Conservation (phyloP, 495 filamentous ascomycete genomes). For the Xylaria cubensis region DNA sequence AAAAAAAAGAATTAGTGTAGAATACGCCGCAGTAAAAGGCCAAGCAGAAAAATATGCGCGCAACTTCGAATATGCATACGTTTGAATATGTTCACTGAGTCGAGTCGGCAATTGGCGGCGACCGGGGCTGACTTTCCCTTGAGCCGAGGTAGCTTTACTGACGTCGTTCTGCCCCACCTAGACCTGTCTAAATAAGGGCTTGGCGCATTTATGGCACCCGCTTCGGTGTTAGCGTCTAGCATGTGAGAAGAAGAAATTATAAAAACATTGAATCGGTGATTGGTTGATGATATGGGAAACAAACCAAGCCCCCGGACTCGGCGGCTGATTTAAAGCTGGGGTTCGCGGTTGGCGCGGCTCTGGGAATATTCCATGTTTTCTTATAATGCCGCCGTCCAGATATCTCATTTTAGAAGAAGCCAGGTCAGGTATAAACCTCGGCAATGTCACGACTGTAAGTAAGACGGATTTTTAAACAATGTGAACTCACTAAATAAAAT, state of each 20-base stretch:
- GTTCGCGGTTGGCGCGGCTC: conserved; percentile 28
- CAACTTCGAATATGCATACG: neutral
- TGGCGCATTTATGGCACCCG: neutral
- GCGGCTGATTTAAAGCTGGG: neutral
- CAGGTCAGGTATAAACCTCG: neutral
- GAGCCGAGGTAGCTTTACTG: conserved; percentile 7
- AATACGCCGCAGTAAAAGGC: neutral
- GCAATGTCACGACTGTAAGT: neutral
- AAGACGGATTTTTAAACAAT: neutral
- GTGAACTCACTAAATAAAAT: neutral
- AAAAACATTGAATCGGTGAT: neutral
- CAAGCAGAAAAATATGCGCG: neutral
- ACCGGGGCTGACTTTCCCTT: neutral
- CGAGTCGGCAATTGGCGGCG: conserved; percentile 19
- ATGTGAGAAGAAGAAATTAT: conserved; percentile 3
- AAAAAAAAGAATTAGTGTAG: neutral
- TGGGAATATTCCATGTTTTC: conserved; percentile 31
- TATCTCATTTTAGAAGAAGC: no score
- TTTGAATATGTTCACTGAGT: neutral
- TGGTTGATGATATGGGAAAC: neutral
- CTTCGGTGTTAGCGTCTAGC: neutral
- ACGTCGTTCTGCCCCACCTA: neutral
- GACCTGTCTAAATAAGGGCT: neutral
- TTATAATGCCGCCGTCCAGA: no score
- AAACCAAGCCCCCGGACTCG: neutral